Base-by-base conservation (phyloP, 441 rosid genomes). In the Manihot esculenta region DNA sequence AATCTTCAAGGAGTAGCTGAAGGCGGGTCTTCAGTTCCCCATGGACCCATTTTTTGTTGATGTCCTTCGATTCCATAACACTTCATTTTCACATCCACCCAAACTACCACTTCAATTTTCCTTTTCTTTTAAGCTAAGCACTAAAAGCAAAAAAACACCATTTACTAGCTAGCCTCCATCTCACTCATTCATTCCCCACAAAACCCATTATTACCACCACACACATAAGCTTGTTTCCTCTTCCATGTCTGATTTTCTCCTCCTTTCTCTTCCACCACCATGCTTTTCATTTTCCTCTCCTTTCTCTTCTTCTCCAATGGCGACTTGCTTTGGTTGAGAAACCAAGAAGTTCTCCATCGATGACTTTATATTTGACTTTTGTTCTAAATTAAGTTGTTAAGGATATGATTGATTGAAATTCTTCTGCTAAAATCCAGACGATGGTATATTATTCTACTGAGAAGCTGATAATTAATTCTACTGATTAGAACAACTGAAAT, bases 111-210 rank as follows among this genome's bases (percentile, higher is more conserved):
- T 78, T 12, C 10, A 47, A 35, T 1, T 51, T 78, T 42, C 58
- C 87, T 80, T 84, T 51, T 74, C 88, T 86, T 88, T 78, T 63
- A 88, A 83, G 92, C 79, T 42, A 85, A 76, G 85, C 85, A 72
- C 54, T 3, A 11, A 26, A 69, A 48, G 41, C n/a, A n/a, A 33
- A 41, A 14, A 59, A 51, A 48, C 21, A 2, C 13, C 24, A 18
- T 44, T 18, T 47, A 4, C 13, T 62, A 44, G 33, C n/a, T n/a
- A n/a, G 66, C n/a, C 74, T 72, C 41, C n/a, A n/a, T n/a, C 13
- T 59, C 67, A n/a, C 45, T 64, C 64, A 42, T n/a, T n/a, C n/a
- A n/a, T 68, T 49, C 15, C 26, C 53, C 65, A 24, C 10, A 63
- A 75, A 62, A 66, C 50, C 3, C 55, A 68, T 62, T 64, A 64